Evolutionary conservation across 306 rosid genomes (phyloP).

Genomic region (Quercus robur): DNA sequence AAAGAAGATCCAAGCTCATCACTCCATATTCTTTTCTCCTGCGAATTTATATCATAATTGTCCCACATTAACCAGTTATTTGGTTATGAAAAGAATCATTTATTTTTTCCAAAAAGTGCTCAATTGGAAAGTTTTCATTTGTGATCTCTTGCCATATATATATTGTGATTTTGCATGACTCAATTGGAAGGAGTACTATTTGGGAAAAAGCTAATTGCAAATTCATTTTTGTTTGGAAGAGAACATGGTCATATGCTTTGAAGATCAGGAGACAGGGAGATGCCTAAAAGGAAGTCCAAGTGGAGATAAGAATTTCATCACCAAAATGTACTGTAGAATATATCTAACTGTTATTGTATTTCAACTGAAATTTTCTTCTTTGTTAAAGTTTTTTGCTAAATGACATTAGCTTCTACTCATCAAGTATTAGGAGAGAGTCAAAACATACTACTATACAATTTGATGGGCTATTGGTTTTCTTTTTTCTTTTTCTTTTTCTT

Average conservation of each 20-base stretch:
- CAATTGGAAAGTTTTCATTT: slow-evolving; percentile 6
- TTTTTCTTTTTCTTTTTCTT: background rate
- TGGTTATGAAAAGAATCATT: background rate
- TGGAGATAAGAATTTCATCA: slow-evolving; percentile 41
- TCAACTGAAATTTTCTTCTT: slow-evolving; percentile 12
- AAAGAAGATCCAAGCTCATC: background rate
- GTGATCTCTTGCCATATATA: background rate
- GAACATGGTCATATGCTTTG: slow-evolving; percentile 93
- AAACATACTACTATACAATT: background rate
- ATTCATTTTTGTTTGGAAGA: slow-evolving; percentile 44
- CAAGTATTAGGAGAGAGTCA: background rate
- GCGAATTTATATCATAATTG: background rate
- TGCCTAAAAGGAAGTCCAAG: slow-evolving; percentile 73
- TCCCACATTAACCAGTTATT: background rate
- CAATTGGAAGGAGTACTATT: slow-evolving; percentile 17
- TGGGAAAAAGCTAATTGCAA: background rate
- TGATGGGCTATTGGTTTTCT: background rate
- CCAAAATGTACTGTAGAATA: slow-evolving; percentile 64
- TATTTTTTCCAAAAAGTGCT: background rate
- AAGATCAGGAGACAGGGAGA: slow-evolving; percentile 79
- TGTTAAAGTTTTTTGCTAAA: background rate
- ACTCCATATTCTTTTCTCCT: background rate
- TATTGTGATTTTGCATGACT: slow-evolving; percentile 8
- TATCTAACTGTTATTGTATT: slow-evolving; percentile 20
- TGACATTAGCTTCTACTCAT: slow-evolving; percentile 9